Conservation (phyloP, 257 asterid species). For the Henckelia pumila region DNA sequence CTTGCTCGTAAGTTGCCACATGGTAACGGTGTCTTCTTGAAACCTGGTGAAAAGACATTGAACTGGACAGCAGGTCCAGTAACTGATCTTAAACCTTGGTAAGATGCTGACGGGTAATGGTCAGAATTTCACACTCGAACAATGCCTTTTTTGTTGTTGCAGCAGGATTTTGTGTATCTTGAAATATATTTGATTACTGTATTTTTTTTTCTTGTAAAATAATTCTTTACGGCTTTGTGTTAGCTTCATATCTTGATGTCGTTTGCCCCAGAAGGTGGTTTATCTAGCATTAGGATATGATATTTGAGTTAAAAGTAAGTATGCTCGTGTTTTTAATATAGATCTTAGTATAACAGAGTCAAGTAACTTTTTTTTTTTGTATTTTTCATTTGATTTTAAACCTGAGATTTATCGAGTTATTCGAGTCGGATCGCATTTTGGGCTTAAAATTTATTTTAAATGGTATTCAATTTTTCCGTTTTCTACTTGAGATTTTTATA, state of each 20-base stretch:
- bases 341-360: too few relatives aligned
- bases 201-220: neutral
- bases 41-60: constrained; percentile 52
- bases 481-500: too few relatives aligned
- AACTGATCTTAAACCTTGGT: constrained; percentile 84
- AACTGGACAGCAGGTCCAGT: constrained; percentile 94
- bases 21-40: constrained; percentile 45
- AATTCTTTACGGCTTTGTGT: neutral
- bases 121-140: neutral
- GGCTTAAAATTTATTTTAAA: too few relatives aligned
- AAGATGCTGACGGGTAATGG: constrained; percentile 9
- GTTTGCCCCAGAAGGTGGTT: neutral
- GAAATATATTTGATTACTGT: too few relatives aligned
- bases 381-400: too few relatives aligned
- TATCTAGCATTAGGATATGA: neutral
- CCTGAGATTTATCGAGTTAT: too few relatives aligned
- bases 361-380: too few relatives aligned
- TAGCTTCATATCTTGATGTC: neutral
- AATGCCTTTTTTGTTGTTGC: neutral
- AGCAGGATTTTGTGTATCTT: neutral
- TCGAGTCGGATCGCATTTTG: too few relatives aligned
- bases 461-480: too few relatives aligned
- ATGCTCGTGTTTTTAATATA: too few relatives aligned
- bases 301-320: too few relatives aligned
- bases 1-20: constrained; percentile 84